phyloP scores from a whole-genome alignment of 345 rosid species.

The Cardiospermum halicacabum region DNA sequence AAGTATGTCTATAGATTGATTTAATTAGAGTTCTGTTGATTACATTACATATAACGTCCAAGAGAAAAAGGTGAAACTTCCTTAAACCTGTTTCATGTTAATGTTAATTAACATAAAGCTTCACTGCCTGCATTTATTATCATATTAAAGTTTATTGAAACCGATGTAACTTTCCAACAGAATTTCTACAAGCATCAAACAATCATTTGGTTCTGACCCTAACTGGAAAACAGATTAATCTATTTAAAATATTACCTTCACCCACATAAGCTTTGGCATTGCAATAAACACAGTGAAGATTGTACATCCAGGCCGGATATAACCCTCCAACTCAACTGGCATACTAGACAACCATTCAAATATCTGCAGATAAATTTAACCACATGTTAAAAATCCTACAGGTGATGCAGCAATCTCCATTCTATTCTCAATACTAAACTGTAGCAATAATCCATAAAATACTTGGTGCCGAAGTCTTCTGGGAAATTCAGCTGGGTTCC shows the following conservation, averaged over 20 bases:
- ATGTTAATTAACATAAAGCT: neutral
- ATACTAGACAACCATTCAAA: conserved; percentile 92
- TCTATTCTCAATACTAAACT: conserved; percentile 57
- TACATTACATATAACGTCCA: neutral
- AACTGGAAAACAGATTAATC: neutral
- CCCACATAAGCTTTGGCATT: conserved; percentile 89
- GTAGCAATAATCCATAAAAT: conserved; percentile 50
- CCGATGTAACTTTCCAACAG: neutral
- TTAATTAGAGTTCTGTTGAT: neutral
- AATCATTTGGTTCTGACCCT: neutral
- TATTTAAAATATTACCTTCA: conserved; percentile 45
- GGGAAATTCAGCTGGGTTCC: conserved; percentile 99
- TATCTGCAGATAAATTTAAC: conserved; percentile 50
- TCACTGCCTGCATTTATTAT: neutral
- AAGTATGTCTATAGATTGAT: neutral
- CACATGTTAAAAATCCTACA: conserved; percentile 26
- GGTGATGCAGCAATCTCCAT: conserved; percentile 5
- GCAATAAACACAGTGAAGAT: conserved; percentile 83
- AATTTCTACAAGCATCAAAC: conserved; percentile 1
- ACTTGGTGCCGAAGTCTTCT: conserved; percentile 99
- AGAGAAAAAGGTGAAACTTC: neutral
- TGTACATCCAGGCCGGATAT: conserved; percentile 96
- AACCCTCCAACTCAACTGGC: conserved; percentile 98
- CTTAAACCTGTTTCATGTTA: neutral
- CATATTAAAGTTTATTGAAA: neutral